Conservation (phyloP, 306 rosid species). For the Cicer pinnatifidum region DNA sequence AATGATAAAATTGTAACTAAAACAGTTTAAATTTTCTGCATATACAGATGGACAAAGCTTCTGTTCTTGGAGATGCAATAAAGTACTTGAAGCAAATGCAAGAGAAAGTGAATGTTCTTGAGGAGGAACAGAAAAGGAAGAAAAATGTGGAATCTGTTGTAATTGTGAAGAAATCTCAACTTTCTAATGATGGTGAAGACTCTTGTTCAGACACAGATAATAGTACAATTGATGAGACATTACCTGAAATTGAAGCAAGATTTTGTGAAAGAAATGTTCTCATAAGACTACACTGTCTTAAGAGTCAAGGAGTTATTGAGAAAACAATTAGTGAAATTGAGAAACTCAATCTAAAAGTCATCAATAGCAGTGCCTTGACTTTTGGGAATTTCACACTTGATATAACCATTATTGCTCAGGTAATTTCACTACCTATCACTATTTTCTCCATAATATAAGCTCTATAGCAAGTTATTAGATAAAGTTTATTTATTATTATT, state of each 20-base stretch:
- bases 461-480: no score
- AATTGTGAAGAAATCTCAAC: constrained; percentile 66
- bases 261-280: constrained; percentile 79
- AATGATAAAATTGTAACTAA: no score
- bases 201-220: constrained; percentile 44
- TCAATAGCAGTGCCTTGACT: constrained; percentile 72
- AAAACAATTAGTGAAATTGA: constrained; percentile 68
- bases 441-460: no score
- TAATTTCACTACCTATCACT: constrained; percentile 32
- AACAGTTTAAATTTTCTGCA: neutral
- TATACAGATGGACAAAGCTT: constrained; percentile 92
- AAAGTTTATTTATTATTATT: no score
- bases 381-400: constrained; percentile 81
- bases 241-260: constrained; percentile 91
- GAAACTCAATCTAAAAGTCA: constrained; percentile 68
- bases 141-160: constrained; percentile 75
- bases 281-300: constrained; percentile 85
- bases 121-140: constrained; percentile 75
- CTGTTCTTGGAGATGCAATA: constrained; percentile 95
- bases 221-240: constrained; percentile 52
- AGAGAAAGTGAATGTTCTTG: constrained; percentile 75
- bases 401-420: constrained; percentile 87
- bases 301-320: constrained; percentile 69
- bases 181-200: constrained; percentile 54
- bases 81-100: constrained; percentile 86